Evolutionary conservation across 2,329 filamentous ascomycete species (phyloP), one percentile per base, ranked within the genome.

Genomic region (Aureobasidium vineae): DNA sequence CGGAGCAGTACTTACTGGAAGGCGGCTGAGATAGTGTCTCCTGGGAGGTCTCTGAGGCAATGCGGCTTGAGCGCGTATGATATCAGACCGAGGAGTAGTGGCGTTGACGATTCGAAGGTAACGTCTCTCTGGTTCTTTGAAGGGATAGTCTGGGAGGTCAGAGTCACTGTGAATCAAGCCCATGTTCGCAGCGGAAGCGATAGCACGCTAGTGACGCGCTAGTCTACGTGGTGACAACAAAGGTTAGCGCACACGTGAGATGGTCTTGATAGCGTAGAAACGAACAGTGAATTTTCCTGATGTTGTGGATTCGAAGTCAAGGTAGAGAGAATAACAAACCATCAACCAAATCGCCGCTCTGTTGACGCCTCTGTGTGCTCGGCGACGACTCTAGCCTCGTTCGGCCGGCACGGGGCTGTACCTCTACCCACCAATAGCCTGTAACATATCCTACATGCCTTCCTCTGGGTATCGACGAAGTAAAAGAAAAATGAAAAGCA

Each of bases 401-500:
- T 23, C 54, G 54, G 54, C 40, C 54, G 54, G 1, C 16, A 26
- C 26, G 38, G 16, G 15, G 3, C 5, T 7, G 5, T 26, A 7
- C 10, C 54, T 45, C 16, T 7, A 31, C 15, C 54, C 26, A 15
- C 38, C 31, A 31, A 10, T 19, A 33, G 4, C 26, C 40, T 8
- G 13, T 15, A 59, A 21, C 38, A 59, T 21, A 38, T 38, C 43
- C 28, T 8, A 49, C 19, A 21, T 23, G n/a, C 28, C 31, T 21
- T 11, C 43, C 28, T 26, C 38, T 61, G 57, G 57, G 57, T 61
- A 61, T 61, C 57, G 21, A 49, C 5, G 28, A 28, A 49, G 31
- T 28, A 28, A 26, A 41, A 13, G n/a, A 31, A 59, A 43, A 33
- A 36, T 19, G 26, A 50, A 50, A 21, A 15, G 28, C 1, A 45